These are phyloP conservation scores for Xanthoceras sorbifolium DNA, from an alignment of 345 rosid species.

Conservation along the genomic window DNA sequence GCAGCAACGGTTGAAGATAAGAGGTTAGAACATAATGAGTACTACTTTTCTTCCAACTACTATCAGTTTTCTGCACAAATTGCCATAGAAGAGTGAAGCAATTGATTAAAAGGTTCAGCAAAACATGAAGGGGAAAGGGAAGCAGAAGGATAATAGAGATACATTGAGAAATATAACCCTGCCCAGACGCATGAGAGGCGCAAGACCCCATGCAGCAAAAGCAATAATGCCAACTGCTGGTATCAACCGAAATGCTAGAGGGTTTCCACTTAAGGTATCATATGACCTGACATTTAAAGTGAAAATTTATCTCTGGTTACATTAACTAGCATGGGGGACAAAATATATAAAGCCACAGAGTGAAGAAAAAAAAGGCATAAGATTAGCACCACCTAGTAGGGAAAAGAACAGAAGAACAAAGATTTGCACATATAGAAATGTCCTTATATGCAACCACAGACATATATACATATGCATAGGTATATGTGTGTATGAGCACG, in stretches of 20 bases:
- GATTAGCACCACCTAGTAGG: background rate
- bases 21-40: conserved; percentile 57
- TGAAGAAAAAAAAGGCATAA: background rate
- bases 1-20: conserved; percentile 82
- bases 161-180: conserved; percentile 61
- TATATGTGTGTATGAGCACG: background rate
- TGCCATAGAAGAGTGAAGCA: conserved; percentile 11
- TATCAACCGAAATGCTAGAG: conserved; percentile 53
- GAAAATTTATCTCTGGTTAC: conserved; percentile 13
- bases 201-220: conserved; percentile 86
- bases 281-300: conserved; percentile 50
- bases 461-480: background rate
- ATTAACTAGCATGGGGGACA: background rate
- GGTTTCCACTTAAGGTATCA: conserved; percentile 53
- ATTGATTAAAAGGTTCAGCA: conserved; percentile 16
- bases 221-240: conserved; percentile 73
- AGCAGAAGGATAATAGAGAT: conserved; percentile 16
- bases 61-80: conserved; percentile 57
- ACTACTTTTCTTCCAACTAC: conserved; percentile 66
- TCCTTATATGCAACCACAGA: background rate
- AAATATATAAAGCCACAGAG: background rate
- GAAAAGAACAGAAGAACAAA: background rate
- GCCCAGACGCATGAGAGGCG: conserved; percentile 61
- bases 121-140: conserved; percentile 8
- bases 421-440: background rate